These are phyloP conservation scores for Stereum hirsutum DNA, from an alignment of 1,284 basidiomycete species.

Conservation along the genomic window DNA sequence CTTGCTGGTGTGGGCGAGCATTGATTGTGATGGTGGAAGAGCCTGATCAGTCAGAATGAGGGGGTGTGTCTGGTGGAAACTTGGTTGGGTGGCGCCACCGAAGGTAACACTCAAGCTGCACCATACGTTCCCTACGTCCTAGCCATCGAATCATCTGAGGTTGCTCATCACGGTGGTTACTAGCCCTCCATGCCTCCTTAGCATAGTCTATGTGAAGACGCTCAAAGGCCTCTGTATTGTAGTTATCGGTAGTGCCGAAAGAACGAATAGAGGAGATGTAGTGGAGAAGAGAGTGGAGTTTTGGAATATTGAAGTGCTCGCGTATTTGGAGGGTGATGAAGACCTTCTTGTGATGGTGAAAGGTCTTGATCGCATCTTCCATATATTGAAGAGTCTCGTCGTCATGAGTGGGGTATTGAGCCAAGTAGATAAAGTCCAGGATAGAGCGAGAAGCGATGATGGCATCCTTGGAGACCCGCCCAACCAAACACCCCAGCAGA, in stretches of 20 bases:
- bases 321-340: constrained; percentile 14
- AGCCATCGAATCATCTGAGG: constrained; percentile 20
- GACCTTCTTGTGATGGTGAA: constrained; percentile 18
- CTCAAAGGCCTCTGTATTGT: constrained; percentile 20
- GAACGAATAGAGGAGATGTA: constrained; percentile 14
- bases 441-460: constrained; percentile 12
- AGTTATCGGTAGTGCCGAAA: constrained; percentile 14
- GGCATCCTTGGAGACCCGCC: constrained; percentile 1
- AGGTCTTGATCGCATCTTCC: constrained; percentile 9
- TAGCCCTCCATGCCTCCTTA: constrained; percentile 18
- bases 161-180: constrained; percentile 15
- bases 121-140: constrained; percentile 5
- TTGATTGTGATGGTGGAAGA: too few relatives aligned
- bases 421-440: constrained; percentile 21
- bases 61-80: too few relatives aligned
- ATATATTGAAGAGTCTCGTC: constrained; percentile 7
- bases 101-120: background rate
- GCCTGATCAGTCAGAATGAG: too few relatives aligned
- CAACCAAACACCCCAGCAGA: constrained; percentile 15
- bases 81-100: too few relatives aligned
- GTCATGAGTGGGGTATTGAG: constrained; percentile 14
- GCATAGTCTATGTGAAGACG: constrained; percentile 20
- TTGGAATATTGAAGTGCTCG: constrained; percentile 21
- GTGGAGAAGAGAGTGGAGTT: constrained; percentile 17
- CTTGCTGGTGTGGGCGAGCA: too few relatives aligned